Percentiles rank a stretch among this genome's conserved stretches.
phyloP scores from a whole-genome alignment of 768 basidiomycete species.

The Auricularia cornea region DNA sequence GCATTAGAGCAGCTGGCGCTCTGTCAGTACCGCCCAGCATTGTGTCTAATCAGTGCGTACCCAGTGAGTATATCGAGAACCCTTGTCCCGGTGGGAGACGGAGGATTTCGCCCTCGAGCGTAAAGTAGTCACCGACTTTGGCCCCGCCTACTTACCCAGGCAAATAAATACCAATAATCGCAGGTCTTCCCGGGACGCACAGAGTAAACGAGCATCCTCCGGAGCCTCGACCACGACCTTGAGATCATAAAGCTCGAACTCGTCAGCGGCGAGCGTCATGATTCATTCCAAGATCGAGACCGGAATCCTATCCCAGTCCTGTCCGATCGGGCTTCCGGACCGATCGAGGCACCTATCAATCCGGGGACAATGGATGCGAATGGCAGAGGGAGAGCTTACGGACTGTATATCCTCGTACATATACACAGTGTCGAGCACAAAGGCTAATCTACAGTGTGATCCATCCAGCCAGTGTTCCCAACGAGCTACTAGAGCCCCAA shows the following conservation, averaged over 20 bases:
- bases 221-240: not conserved
- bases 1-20: conserved; percentile 46
- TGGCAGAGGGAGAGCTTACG: too few relatives aligned
- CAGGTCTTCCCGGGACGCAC: not conserved
- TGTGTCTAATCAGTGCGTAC: conserved; percentile 24
- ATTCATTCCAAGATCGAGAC: not conserved
- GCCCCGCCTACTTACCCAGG: conserved; percentile 44
- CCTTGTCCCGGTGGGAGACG: conserved; percentile 53
- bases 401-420: too few relatives aligned
- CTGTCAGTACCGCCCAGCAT: not conserved
- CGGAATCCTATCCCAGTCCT: too few relatives aligned
- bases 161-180: not conserved
- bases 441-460: too few relatives aligned
- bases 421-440: too few relatives aligned
- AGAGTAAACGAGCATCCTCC: not conserved
- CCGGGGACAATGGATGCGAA: too few relatives aligned
- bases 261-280: not conserved
- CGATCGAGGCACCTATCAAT: too few relatives aligned
- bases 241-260: not conserved
- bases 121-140: conserved; percentile 54
- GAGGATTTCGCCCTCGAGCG: conserved; percentile 55
- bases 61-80: conserved; percentile 59
- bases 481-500: too few relatives aligned
- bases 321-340: not conserved
- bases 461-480: too few relatives aligned